These are phyloP conservation scores for Raddia distichophylla DNA, from an alignment of 176 grass and related monocot species.

Conservation along the genomic window DNA sequence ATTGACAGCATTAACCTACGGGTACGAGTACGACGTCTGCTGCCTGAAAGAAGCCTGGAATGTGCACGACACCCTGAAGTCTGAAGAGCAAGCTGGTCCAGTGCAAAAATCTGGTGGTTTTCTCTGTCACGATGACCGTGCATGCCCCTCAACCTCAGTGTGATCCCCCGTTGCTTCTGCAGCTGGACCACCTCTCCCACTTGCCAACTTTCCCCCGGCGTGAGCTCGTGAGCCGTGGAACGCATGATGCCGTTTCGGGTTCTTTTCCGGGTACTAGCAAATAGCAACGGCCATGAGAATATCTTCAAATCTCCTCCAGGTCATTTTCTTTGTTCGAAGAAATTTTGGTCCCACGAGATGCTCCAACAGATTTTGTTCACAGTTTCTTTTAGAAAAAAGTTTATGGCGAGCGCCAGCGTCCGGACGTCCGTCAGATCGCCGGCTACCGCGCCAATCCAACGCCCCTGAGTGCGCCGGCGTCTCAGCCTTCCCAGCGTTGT, in stretches of 20 bases:
- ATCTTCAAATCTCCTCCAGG: too few relatives aligned
- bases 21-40: background rate
- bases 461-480: too few relatives aligned
- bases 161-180: background rate
- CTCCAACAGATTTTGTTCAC: too few relatives aligned
- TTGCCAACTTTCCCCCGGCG: constrained; percentile 6
- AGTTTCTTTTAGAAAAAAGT: too few relatives aligned
- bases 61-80: background rate
- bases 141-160: background rate
- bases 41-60: background rate
- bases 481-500: too few relatives aligned
- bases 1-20: background rate
- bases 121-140: background rate
- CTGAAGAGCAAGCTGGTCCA: background rate
- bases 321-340: too few relatives aligned
- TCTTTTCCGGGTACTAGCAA: constrained; percentile 13
- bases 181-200: background rate
- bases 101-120: background rate
- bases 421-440: too few relatives aligned
- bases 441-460: too few relatives aligned
- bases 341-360: too few relatives aligned
- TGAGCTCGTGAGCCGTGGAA: background rate
- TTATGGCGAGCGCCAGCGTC: too few relatives aligned
- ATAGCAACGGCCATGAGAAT: background rate
- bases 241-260: background rate